Conservation (phyloP, 345 rosid genomes). For the Brassica nigra region DNA sequence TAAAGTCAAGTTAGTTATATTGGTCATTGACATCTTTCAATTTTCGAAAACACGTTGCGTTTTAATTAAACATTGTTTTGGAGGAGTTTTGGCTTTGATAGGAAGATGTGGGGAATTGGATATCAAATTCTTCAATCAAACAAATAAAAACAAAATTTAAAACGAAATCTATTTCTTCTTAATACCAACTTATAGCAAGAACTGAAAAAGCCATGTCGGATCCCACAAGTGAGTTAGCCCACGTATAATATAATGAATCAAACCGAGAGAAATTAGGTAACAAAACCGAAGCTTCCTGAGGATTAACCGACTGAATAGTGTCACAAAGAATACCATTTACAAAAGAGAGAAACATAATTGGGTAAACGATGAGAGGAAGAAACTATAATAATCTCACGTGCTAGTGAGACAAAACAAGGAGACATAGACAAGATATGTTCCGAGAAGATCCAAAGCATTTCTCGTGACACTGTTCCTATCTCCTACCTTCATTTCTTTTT, state of each 20-base stretch:
- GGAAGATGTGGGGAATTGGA: background rate
- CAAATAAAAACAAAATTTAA: background rate
- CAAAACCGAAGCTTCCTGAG: constrained; percentile 15
- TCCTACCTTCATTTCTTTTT: constrained; percentile 31
- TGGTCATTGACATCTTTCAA: background rate
- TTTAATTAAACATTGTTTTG: background rate
- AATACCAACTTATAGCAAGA: background rate
- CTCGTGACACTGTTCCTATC: constrained; percentile 42
- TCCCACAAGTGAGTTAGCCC: background rate
- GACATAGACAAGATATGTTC: constrained; percentile 36
- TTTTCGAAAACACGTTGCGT: background rate
- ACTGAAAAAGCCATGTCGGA: background rate
- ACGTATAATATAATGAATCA: background rate
- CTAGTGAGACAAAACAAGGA: constrained; percentile 32
- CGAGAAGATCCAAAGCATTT: constrained; percentile 41
- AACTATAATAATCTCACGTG: constrained; percentile 35
- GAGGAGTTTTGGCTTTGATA: background rate
- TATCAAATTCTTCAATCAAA: background rate
- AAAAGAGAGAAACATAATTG: constrained; percentile 19
- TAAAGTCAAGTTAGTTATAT: background rate
- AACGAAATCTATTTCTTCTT: background rate
- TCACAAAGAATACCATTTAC: background rate
- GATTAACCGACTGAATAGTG: constrained; percentile 6
- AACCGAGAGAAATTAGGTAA: constrained; percentile 23
- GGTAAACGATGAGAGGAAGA: constrained; percentile 21